Conservation (phyloP, 2,329 filamentous ascomycete genomes). For the Sporothrix globosa region DNA sequence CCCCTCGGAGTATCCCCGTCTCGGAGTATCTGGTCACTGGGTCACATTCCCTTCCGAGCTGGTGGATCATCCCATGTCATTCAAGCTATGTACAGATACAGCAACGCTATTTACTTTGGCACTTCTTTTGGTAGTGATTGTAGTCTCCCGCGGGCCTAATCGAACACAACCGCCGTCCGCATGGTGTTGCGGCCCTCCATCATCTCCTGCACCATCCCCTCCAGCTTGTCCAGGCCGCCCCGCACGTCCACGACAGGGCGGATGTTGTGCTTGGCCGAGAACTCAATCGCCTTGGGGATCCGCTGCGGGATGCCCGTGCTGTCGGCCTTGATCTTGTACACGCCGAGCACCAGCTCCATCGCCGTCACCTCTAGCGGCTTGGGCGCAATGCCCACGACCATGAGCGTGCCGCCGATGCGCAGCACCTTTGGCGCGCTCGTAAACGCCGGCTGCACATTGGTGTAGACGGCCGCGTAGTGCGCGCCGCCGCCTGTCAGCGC, state of each 20-base stretch:
- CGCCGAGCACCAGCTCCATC: slow-evolving; percentile 48
- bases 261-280: slow-evolving; percentile 49
- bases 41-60: not conserved
- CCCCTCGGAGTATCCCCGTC: not conserved
- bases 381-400: slow-evolving; percentile 49
- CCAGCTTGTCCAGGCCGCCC: slow-evolving; percentile 46
- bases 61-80: slow-evolving; percentile 14
- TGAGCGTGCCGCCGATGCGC: slow-evolving; percentile 46
- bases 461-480: slow-evolving; percentile 50
- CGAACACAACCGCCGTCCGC: slow-evolving; percentile 31
- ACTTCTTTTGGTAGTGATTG: too few relatives aligned
- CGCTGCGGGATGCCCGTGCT: slow-evolving; percentile 49
- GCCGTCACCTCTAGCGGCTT: slow-evolving; percentile 45
- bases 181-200: slow-evolving; percentile 37
- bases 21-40: not conserved
- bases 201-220: slow-evolving; percentile 47
- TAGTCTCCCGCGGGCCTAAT: not conserved
- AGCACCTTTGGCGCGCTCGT: slow-evolving; percentile 45
- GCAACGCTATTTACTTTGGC: not conserved
- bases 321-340: slow-evolving; percentile 48
- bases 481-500: slow-evolving; percentile 48
- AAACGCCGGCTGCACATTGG: slow-evolving; percentile 46
- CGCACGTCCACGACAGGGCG: slow-evolving; percentile 47
- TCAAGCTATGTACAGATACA: slow-evolving; percentile 7
- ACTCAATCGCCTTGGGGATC: slow-evolving; percentile 50